Evolutionary conservation across 495 filamentous ascomycete genomes (phyloP).

Genomic region (Xylaria intraflava): DNA sequence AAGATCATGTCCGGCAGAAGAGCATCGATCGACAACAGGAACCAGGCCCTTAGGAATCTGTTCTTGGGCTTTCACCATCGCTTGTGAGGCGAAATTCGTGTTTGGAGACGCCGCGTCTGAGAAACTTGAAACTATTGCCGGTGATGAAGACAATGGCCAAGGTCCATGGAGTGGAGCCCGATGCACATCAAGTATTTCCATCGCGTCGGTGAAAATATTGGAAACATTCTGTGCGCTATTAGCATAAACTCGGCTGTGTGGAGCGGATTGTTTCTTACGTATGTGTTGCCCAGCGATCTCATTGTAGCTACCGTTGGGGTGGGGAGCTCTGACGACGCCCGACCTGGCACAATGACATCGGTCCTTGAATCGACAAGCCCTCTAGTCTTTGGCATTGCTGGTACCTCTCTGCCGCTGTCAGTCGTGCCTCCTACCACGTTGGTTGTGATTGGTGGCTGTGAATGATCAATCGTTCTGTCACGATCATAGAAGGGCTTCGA

Average conservation of each 20-base stretch:
- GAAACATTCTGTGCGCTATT: neutral
- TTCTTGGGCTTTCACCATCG: neutral
- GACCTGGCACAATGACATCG: neutral
- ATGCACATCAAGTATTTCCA: too few species aligned
- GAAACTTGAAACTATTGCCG: neutral
- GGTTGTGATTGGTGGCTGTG: neutral
- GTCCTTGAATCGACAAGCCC: neutral
- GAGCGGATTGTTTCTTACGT: neutral
- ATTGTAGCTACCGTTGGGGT: neutral
- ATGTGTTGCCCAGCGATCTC: neutral
- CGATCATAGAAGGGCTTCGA: slow-evolving; percentile 1
- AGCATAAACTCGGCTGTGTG: neutral
- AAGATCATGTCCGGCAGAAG: neutral
- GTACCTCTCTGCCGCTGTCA: neutral
- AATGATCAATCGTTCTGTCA: too few species aligned
- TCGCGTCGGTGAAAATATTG: too few species aligned
- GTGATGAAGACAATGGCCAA: neutral
- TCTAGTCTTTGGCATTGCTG: neutral
- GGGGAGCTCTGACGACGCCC: neutral
- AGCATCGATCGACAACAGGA: too few species aligned
- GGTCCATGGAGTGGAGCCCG: neutral
- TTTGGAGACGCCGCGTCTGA: neutral
- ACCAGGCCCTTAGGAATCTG: neutral
- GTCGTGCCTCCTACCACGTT: neutral
- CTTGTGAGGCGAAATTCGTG: neutral